Evolutionary conservation across 106 monocot species (phyloP).

Genomic region (Phalaenopsis equestris): DNA sequence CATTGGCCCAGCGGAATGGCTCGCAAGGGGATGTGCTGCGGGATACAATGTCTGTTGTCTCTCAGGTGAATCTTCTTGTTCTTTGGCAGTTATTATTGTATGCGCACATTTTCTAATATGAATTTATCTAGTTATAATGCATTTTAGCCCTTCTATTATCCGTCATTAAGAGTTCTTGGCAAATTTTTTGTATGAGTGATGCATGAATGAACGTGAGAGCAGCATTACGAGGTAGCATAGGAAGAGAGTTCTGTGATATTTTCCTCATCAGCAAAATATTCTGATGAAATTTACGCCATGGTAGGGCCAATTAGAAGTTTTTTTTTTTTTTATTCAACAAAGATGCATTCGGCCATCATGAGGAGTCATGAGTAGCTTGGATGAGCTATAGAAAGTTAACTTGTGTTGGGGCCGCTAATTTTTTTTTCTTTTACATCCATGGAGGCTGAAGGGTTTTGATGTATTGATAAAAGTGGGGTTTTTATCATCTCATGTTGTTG

Average conservation of each 20-base stretch:
- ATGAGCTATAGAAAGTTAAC: not conserved
- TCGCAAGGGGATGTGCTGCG: constrained; percentile 5
- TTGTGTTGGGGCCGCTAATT: not conserved
- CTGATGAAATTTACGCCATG: too few relatives aligned
- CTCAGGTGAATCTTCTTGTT: constrained; percentile 6
- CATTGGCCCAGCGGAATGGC: constrained; percentile 12
- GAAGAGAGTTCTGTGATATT: not conserved
- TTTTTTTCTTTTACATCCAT: not conserved
- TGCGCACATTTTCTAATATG: not conserved
- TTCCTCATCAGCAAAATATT: too few relatives aligned
- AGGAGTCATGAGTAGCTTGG: too few relatives aligned
- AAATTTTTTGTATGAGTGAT: not conserved
- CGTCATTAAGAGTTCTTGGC: not conserved
- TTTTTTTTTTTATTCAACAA: too few relatives aligned
- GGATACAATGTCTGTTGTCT: constrained; percentile 9
- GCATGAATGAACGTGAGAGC: not conserved
- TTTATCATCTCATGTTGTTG: not conserved
- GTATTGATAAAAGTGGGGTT: not conserved
- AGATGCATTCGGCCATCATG: too few relatives aligned
- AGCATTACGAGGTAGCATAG: not conserved
- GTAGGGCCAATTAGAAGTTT: too few relatives aligned
- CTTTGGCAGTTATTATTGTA: not conserved
- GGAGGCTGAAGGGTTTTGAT: not conserved
- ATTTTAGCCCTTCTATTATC: not conserved
- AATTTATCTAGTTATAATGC: not conserved